A percentile compares a stretch with the other conserved stretches of the same genome.
Evolutionary conservation across 331 rosid species (phyloP).

Genomic region (Pyracantha coccinea): DNA sequence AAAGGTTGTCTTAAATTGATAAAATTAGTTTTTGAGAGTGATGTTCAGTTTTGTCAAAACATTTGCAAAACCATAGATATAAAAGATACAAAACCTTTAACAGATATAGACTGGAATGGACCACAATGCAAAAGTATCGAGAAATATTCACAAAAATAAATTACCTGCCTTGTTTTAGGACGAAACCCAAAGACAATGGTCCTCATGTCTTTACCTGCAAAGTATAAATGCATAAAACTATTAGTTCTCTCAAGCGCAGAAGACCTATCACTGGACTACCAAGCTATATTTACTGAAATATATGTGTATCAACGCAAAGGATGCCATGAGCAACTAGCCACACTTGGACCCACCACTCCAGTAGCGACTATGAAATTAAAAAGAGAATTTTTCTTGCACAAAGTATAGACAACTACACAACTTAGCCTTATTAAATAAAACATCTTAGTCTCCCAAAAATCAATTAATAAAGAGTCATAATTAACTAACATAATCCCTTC

Average conservation of each 20-base stretch:
- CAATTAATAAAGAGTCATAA: not conserved
- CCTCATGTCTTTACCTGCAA: conserved; percentile 96
- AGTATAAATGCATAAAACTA: conserved; percentile 10
- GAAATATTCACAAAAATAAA: conserved; percentile 5
- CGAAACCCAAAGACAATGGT: conserved; percentile 86
- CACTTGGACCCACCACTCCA: not conserved
- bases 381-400: not conserved
- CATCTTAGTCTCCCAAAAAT: not conserved
- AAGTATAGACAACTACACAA: not conserved
- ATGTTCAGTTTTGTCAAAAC: not conserved
- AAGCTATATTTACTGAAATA: not conserved
- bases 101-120: not conserved
- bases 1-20: not conserved
- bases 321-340: not conserved
- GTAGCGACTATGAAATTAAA: not conserved
- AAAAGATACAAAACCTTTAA: not conserved
- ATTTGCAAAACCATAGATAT: not conserved
- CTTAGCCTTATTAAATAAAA: not conserved
- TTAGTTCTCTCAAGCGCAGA: conserved; percentile 7
- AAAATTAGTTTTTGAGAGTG: not conserved
- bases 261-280: not conserved
- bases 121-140: conserved; percentile 4
- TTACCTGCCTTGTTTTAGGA: conserved; percentile 88
- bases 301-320: not conserved
- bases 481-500: not conserved